These are phyloP conservation scores for Astrocystis sublimbata DNA, from an alignment of 495 filamentous ascomycete genomes.

Conservation along the genomic window DNA sequence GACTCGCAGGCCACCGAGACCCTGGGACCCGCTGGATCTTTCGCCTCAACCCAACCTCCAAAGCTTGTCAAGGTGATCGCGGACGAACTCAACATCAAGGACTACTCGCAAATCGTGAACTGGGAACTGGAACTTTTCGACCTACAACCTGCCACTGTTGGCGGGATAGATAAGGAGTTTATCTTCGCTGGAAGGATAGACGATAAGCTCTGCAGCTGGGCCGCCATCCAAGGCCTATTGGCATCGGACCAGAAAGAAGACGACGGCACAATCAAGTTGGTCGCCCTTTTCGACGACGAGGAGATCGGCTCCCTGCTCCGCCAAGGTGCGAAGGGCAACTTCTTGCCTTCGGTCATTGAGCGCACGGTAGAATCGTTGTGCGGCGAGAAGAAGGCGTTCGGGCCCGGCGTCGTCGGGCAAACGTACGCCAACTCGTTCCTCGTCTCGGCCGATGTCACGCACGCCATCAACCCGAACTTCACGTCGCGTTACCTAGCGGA, in stretches of 20 bases:
- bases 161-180: conserved; percentile 88
- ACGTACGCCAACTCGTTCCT: conserved; percentile 93
- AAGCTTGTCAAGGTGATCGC: conserved; percentile 83
- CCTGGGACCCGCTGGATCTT: conserved; percentile 57
- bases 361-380: conserved; percentile 73
- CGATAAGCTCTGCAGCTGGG: conserved; percentile 94
- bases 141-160: conserved; percentile 77
- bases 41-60: conserved; percentile 77
- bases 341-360: conserved; percentile 75
- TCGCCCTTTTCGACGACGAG: conserved; percentile 92
- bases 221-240: conserved; percentile 83
- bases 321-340: conserved; percentile 87
- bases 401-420: conserved; percentile 70
- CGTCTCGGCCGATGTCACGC: conserved; percentile 88
- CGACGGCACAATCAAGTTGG: conserved; percentile 71
- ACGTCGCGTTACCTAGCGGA: conserved; percentile 74
- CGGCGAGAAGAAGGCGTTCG: conserved; percentile 43
- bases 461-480: conserved; percentile 96
- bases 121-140: conserved; percentile 99
- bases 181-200: conserved; percentile 95
- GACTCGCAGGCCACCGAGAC: conserved; percentile 37
- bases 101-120: conserved; percentile 74
- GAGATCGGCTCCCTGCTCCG: conserved; percentile 90
- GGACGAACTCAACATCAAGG: conserved; percentile 66
- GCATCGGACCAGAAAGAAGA: conserved; percentile 54